Base-by-base conservation (phyloP, 2,329 filamentous ascomycete genomes). In the Fusarium kyushuense region DNA sequence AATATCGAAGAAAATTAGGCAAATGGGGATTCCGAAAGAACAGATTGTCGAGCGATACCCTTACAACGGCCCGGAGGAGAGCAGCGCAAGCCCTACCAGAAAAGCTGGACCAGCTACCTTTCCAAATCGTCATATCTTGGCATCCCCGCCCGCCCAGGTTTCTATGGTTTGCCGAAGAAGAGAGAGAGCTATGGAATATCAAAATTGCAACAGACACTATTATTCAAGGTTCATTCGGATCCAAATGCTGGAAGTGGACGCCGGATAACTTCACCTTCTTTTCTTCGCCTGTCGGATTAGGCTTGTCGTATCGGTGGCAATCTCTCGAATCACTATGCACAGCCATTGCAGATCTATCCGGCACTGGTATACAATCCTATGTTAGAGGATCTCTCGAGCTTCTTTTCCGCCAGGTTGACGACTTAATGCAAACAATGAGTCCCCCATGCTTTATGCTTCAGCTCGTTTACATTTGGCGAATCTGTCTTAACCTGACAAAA, bases 41-140 rank as follows among this genome's bases (percentile, higher is more conserved):
- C 4, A 11, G n/a, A 2, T 2, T 11, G 5, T 2, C 16, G 10
- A 17, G 5, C 33, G 33, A 35, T 8, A 5, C 1, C 9, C 33
- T 17, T 4, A 17, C 16, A 35, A 35, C 5, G 9, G 3, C 17
- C 33, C 16, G 33, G n/a, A 35, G 2, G 9, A 35, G 33, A 5
- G 33, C 10, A n/a, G 33, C 33, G n/a, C 33, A 35, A 33, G 16
- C 14, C 2, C 32, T 33, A 9, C 32, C 16, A 17, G 12, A 14
- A 32, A 16, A 2, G 6, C 32, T 6, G 14, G 14, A 3, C 14
- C 32, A 17, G 14, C 5, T 8, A 14, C 33, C 33, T n/a, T n/a
- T n/a, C 1, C 9, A 5, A 17, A 35, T 35, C 1, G 3, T 17
- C 10, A 11, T 35, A 11, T n/a, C 8, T 10, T 35, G 33, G 16